Conservation (phyloP, 2,329 filamentous ascomycete genomes). For the Epichloe sylvatica region DNA sequence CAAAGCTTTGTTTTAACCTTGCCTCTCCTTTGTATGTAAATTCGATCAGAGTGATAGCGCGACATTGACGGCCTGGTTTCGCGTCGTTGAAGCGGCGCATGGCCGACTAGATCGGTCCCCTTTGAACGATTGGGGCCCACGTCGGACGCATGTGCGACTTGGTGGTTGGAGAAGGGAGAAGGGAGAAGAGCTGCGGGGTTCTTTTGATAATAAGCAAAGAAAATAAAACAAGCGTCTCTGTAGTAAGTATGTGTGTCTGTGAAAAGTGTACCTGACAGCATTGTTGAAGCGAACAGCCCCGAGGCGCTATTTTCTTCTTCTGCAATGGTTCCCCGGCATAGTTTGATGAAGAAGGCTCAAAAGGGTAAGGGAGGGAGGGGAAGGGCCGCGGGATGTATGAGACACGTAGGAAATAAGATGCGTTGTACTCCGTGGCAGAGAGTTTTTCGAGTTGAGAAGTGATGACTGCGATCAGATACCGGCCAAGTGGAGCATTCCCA, state of each 20-base stretch:
- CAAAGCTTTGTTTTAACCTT: neutral
- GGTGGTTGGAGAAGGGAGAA: neutral
- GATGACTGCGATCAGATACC: no score
- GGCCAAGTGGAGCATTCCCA: no score
- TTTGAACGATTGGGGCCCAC: neutral
- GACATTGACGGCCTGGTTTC: neutral
- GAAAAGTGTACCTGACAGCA: neutral
- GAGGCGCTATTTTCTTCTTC: neutral
- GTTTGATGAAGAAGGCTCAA: no score
- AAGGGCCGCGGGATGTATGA: neutral
- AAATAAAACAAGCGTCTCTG: neutral
- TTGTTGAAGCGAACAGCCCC: neutral
- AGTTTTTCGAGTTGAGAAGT: no score
- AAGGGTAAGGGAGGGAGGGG: neutral
- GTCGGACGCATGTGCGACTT: neutral
- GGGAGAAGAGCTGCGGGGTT: neutral
- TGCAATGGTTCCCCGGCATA: neutral
- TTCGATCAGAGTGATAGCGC: slow-evolving; percentile 7
- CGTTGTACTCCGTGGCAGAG: neutral
- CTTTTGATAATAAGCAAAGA: neutral
- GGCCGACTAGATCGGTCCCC: neutral
- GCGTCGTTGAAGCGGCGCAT: neutral
- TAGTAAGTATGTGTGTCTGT: neutral
- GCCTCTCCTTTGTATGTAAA: neutral
- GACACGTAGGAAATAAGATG: neutral